Base-by-base conservation (phyloP, 768 basidiomycete species). In the Lactarius hengduanensis region DNA sequence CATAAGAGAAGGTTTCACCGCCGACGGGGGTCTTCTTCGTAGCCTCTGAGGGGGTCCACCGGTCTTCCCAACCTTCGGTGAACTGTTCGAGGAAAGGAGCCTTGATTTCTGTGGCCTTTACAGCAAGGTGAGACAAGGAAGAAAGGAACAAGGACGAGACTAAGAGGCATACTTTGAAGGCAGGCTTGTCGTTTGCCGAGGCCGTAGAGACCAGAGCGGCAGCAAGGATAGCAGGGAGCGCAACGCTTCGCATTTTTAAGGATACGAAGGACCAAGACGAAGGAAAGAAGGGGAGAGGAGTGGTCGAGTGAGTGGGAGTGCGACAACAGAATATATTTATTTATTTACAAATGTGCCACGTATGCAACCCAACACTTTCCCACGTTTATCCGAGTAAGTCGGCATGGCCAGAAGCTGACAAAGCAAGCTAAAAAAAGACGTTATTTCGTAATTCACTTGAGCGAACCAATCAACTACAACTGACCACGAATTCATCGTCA, bases 11-110 rank as follows among this genome's bases (percentile, higher is more conserved):
- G 45, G 89, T 98, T 83, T 99, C 97, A 70, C 91, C 88, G 69
- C 94, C 93, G 63, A 93, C 92, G 59, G 94, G 90, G 16, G 94
- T 96, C 86, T 96, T 95, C 85, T 98, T 98, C 71, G 95, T 98
- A 9, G 97, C 97, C 76, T 94, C 90, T 5, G 96, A 98, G 43
- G 96, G 89, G 59, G 92, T 94, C 96, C 97, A 99, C 64, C 96
- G 91, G 69, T 90, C 83, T 15, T 88, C 74, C 89, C 94, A 96
- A 79, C 92, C 90, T 58, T 89, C 87, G 20, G 89, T 91, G 84
- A 98, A 99, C 77, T 99, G 97, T 78, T 99, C 97, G 70, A 99
- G 73, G 82, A 98, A 98, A 50, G 92, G 88, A 7, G 90, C 94
- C 73, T 88, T 88, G 79, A 97, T 80, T 62, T 80, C 76, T 59